These are phyloP conservation scores for Pyrenochaeta sp. DNA, from an alignment of 2,329 filamentous ascomycete genomes.

Conservation along the genomic window DNA sequence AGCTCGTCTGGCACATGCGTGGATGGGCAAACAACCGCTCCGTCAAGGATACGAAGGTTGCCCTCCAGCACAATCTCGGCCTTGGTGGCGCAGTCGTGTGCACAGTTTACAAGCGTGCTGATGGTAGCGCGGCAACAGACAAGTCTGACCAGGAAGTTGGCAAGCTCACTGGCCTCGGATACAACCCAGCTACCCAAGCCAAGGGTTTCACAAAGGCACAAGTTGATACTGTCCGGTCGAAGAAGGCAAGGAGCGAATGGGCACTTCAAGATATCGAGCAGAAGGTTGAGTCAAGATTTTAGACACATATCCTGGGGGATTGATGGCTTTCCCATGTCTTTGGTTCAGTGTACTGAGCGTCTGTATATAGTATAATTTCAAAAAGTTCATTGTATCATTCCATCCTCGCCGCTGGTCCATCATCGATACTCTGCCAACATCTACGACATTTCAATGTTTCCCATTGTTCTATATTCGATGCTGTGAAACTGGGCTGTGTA, in stretches of 20 bases:
- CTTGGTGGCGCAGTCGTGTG: slow-evolving; percentile 91
- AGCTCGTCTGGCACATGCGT: slow-evolving; percentile 92
- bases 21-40: slow-evolving; percentile 94
- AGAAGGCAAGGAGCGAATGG: slow-evolving; percentile 72
- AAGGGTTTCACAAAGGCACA: slow-evolving; percentile 86
- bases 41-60: slow-evolving; percentile 72
- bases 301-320: slow-evolving; percentile 13
- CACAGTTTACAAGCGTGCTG: slow-evolving; percentile 85
- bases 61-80: slow-evolving; percentile 92
- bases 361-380: not conserved
- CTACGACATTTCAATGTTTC: too few species aligned
- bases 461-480: too few species aligned
- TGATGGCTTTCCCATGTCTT: not conserved
- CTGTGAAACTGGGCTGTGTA: too few species aligned
- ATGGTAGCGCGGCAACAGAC: slow-evolving; percentile 70
- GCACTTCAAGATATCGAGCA: slow-evolving; percentile 78
- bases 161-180: slow-evolving; percentile 75
- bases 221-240: slow-evolving; percentile 73
- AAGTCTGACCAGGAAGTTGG: slow-evolving; percentile 72
- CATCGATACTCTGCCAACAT: too few species aligned
- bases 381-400: too few species aligned
- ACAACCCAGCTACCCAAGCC: slow-evolving; percentile 90
- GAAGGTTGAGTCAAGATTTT: slow-evolving; percentile 78
- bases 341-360: not conserved
- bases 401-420: too few species aligned